Conservation (phyloP, 768 basidiomycete species). For the Pisolithus orientalis region DNA sequence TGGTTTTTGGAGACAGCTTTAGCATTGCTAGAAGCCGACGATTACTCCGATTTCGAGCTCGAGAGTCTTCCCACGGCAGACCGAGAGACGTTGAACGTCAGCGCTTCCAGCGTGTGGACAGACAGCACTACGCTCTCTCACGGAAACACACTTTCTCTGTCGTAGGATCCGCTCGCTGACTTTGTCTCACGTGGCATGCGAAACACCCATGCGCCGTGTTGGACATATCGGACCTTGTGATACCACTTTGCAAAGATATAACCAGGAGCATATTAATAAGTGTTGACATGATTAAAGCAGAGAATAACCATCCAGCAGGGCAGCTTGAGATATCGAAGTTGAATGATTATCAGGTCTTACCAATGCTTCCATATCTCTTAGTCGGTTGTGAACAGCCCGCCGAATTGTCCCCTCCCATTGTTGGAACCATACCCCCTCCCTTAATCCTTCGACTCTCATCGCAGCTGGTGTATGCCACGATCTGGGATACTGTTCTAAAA, state of each 20-base stretch:
- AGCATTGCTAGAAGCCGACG: conserved; percentile 77
- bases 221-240: not conserved
- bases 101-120: conserved; percentile 26
- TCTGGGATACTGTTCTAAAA: conserved; percentile 15
- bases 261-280: too few species aligned
- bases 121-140: conserved; percentile 18
- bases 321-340: conserved; percentile 1
- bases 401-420: conserved; percentile 68
- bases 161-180: not conserved
- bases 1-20: conserved; percentile 95
- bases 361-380: conserved; percentile 30
- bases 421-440: conserved; percentile 76
- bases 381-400: conserved; percentile 45
- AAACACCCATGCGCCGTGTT: too few species aligned
- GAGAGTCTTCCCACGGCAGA: conserved; percentile 9
- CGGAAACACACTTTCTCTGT: conserved; percentile 6
- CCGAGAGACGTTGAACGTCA: conserved; percentile 12
- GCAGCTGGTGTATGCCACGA: conserved; percentile 21
- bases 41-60: conserved; percentile 46
- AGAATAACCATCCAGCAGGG: conserved; percentile 26
- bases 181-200: not conserved
- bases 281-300: too few species aligned
- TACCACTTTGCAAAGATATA: not conserved
- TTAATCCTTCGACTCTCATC: conserved; percentile 47
- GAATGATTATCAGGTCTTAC: conserved; percentile 23